A percentile compares a stretch with the other conserved stretches of the same genome.
Conservation (phyloP, 306 rosid species). For the Dalbergia cochinchinensis region DNA sequence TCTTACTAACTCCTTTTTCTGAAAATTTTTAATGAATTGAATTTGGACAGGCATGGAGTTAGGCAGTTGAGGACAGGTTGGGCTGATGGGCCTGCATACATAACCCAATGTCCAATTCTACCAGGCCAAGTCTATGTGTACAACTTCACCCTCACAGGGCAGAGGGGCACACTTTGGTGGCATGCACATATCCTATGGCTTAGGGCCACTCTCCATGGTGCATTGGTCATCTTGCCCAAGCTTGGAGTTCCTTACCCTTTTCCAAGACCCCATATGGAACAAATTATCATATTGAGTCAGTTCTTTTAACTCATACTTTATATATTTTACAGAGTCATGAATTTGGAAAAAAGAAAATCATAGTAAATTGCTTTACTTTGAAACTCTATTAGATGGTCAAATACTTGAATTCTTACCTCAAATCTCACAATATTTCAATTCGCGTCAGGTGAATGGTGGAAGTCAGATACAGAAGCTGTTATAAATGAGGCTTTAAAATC, state of each 20-base stretch:
- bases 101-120: slow-evolving; percentile 93
- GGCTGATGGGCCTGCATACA: slow-evolving; percentile 96
- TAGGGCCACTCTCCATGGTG: slow-evolving; percentile 86
- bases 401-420: neutral
- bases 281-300: slow-evolving; percentile 68
- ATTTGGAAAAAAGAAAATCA: neutral
- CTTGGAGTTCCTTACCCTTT: slow-evolving; percentile 93
- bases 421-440: slow-evolving; percentile 16
- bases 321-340: neutral
- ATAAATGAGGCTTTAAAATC: slow-evolving; percentile 81
- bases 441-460: slow-evolving; percentile 95
- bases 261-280: slow-evolving; percentile 74
- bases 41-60: slow-evolving; percentile 74
- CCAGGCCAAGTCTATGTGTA: slow-evolving; percentile 67
- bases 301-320: neutral
- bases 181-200: slow-evolving; percentile 96
- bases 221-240: slow-evolving; percentile 80
- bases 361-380: neutral
- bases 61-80: slow-evolving; percentile 81
- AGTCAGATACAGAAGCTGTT: slow-evolving; percentile 82
- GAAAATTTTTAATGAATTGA: neutral
- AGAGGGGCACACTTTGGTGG: slow-evolving; percentile 92
- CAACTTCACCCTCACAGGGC: slow-evolving; percentile 87
- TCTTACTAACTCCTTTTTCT: neutral
- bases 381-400: neutral